Evolutionary conservation across 345 rosid genomes (phyloP).

Genomic region (Brassica cretica): DNA sequence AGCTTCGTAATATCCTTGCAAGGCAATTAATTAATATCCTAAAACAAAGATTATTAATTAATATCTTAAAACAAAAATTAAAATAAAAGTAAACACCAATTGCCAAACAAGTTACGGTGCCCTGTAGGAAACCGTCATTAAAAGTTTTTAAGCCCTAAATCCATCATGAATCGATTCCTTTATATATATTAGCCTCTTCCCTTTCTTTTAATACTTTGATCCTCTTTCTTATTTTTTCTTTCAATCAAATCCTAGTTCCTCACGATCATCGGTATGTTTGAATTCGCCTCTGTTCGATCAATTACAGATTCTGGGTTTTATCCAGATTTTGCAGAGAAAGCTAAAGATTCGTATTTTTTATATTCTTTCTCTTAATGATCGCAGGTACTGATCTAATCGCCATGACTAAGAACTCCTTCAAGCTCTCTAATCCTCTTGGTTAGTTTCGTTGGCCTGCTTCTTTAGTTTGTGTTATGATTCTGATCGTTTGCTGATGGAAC

Average conservation of each 20-base stretch:
- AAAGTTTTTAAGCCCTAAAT: slow-evolving; percentile 27
- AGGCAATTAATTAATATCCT: neutral
- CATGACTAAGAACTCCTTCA: slow-evolving; percentile 81
- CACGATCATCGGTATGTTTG: slow-evolving; percentile 3
- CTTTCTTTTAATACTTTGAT: neutral
- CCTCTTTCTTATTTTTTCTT: neutral
- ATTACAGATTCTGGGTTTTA: slow-evolving; percentile 18
- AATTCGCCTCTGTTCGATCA: slow-evolving; percentile 7
- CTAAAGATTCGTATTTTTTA: neutral
- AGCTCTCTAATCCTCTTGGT: slow-evolving; percentile 85
- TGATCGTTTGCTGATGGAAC: neutral
- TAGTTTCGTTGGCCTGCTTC: neutral
- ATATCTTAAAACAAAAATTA: neutral
- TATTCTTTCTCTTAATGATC: neutral
- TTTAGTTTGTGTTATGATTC: slow-evolving; percentile 9
- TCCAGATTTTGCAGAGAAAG: neutral
- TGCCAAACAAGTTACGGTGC: slow-evolving; percentile 18
- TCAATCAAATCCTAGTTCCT: slow-evolving; percentile 6
- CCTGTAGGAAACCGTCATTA: slow-evolving; percentile 38
- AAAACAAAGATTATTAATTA: neutral
- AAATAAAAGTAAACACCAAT: neutral
- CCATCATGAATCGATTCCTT: slow-evolving; percentile 11
- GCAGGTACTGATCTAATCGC: slow-evolving; percentile 26
- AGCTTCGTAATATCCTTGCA: slow-evolving; percentile 2
- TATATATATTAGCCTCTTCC: slow-evolving; percentile 35